Percentiles rank a stretch among this genome's conserved stretches.
phyloP scores from a whole-genome alignment of 2,329 filamentous ascomycete species.

The Apiospora kogelbergensis region DNA sequence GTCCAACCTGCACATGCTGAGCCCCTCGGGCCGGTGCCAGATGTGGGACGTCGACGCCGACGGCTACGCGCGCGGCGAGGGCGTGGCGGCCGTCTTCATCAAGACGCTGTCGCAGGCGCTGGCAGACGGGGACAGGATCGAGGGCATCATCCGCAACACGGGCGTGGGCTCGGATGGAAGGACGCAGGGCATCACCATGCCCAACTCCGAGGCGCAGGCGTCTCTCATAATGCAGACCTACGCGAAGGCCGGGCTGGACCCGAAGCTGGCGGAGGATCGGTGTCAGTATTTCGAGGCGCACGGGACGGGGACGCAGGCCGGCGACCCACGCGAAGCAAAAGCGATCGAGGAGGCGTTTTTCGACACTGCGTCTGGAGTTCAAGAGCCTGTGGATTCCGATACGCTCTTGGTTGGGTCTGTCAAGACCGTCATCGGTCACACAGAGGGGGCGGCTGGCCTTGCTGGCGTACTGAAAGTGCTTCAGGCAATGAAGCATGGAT shows the following conservation, averaged over 20 bases:
- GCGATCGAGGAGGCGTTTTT: slow-evolving; percentile 46
- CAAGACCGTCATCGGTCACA: slow-evolving; percentile 49
- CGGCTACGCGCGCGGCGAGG: slow-evolving; percentile 61
- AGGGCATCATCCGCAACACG: slow-evolving; percentile 47
- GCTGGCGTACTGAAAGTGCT: slow-evolving; percentile 47
- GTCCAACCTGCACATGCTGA: slow-evolving; percentile 44
- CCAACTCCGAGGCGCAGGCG: slow-evolving; percentile 45
- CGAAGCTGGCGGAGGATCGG: slow-evolving; percentile 28
- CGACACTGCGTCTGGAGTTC: neutral
- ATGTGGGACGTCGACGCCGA: slow-evolving; percentile 52
- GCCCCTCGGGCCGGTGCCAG: slow-evolving; percentile 42
- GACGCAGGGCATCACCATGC: slow-evolving; percentile 55
- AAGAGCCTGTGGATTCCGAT: neutral
- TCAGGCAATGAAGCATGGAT: slow-evolving; percentile 38
- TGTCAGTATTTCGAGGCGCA: slow-evolving; percentile 51
- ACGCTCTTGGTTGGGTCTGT: slow-evolving; percentile 41
- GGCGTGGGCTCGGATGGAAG: slow-evolving; percentile 51
- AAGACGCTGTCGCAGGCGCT: slow-evolving; percentile 52
- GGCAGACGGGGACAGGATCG: slow-evolving; percentile 46
- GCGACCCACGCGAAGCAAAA: slow-evolving; percentile 26
- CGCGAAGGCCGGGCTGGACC: slow-evolving; percentile 39
- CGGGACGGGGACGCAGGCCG: slow-evolving; percentile 39
- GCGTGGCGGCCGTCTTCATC: slow-evolving; percentile 48
- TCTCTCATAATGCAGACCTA: slow-evolving; percentile 46
- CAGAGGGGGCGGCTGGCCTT: slow-evolving; percentile 49